Evolutionary conservation across 2,329 filamentous ascomycete species (phyloP).

Genomic region (Xylaria sp.): DNA sequence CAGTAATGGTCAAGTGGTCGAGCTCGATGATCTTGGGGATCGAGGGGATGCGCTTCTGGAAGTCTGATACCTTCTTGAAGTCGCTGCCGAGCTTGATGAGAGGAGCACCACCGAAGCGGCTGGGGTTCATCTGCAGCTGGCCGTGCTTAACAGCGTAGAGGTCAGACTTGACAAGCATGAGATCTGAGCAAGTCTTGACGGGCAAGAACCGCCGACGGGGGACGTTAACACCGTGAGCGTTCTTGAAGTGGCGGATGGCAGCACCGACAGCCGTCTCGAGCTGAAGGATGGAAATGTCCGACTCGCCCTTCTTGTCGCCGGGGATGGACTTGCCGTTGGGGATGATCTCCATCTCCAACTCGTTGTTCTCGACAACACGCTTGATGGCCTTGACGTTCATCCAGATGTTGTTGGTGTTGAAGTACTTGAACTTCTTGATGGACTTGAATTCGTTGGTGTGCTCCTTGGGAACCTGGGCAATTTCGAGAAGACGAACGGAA

Average conservation of each 20-base stretch:
- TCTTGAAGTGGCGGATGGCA: constrained; percentile 97
- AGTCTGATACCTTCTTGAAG: constrained; percentile 99
- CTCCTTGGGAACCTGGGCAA: constrained; percentile 98
- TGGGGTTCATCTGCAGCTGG: constrained; percentile 93
- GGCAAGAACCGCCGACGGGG: constrained; percentile 96
- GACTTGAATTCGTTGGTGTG: constrained; percentile 99
- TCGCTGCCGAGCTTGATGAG: constrained; percentile 98
- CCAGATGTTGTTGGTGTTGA: constrained; percentile 99
- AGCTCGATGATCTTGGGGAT: constrained; percentile 90
- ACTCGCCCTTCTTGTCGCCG: constrained; percentile 99
- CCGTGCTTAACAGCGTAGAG: constrained; percentile 98
- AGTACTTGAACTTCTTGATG: constrained; percentile 99
- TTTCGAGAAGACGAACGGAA: constrained; percentile 92
- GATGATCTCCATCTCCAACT: constrained; percentile 99
- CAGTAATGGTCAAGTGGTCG: constrained; percentile 94
- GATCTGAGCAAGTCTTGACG: constrained; percentile 98
- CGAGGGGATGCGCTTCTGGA: constrained; percentile 79
- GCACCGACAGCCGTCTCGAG: constrained; percentile 98
- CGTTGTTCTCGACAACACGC: constrained; percentile 96
- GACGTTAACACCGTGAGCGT: constrained; percentile 98
- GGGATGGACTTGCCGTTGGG: constrained; percentile 98
- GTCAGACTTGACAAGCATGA: constrained; percentile 99
- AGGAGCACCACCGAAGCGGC: constrained; percentile 91
- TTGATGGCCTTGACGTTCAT: constrained; percentile 97
- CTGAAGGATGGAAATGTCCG: constrained; percentile 94